Percentiles rank a stretch among this genome's conserved stretches.
These are phyloP conservation scores for Haplosporangium sp. DNA, from an alignment of 371 early-diverging fungal species.

Conservation along the genomic window DNA sequence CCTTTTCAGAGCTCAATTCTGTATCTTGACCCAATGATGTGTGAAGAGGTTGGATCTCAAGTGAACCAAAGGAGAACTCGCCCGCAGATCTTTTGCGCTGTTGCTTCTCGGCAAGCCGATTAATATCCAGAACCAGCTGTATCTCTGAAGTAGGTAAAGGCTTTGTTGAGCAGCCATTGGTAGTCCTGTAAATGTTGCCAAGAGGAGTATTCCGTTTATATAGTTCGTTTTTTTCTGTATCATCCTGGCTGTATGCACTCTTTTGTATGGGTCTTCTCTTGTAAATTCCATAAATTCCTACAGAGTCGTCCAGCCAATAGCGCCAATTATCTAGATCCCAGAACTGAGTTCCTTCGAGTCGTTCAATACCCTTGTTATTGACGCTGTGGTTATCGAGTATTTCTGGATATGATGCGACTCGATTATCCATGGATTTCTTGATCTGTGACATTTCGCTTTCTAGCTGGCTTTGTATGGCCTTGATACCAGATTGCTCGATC, in stretches of 20 bases:
- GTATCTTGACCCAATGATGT: constrained; percentile 8
- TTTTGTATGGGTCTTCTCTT: constrained; percentile 24
- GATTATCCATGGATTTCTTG: constrained; percentile 3
- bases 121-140: constrained; percentile 29
- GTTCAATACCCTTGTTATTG: background rate
- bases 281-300: constrained; percentile 29
- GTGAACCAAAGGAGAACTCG: constrained; percentile 30
- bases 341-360: constrained; percentile 34
- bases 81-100: background rate
- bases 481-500: constrained; percentile 26
- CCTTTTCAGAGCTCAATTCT: background rate
- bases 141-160: background rate
- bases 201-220: background rate
- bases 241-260: background rate
- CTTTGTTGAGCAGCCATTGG: constrained; percentile 8
- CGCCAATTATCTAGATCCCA: constrained; percentile 54
- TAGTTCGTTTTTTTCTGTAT: background rate
- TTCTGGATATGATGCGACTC: background rate
- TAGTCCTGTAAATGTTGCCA: too few relatives aligned
- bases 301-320: constrained; percentile 38
- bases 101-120: constrained; percentile 20
- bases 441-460: constrained; percentile 31
- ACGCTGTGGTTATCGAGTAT: background rate
- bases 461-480: constrained; percentile 28
- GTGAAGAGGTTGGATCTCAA: constrained; percentile 39